A percentile compares a stretch with the other conserved stretches of the same genome.
phyloP scores from a whole-genome alignment of 2,329 filamentous ascomycete genomes.

The Fusarium camptoceras region DNA sequence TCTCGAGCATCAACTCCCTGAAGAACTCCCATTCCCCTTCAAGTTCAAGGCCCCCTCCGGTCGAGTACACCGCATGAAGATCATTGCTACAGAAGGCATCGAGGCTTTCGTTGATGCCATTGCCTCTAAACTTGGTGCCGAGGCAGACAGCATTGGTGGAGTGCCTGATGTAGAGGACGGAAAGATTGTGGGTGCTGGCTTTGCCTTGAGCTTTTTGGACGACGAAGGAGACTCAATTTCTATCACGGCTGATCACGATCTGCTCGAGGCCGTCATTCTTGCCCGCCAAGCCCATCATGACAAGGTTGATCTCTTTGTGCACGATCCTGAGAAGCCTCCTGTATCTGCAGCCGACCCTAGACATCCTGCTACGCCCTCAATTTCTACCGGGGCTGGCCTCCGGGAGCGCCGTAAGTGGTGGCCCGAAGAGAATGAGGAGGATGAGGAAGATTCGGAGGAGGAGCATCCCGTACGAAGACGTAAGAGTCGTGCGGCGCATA shows the following conservation, averaged over 20 bases:
- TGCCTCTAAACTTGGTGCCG: slow-evolving; percentile 83
- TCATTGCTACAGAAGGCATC: slow-evolving; percentile 83
- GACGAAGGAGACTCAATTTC: slow-evolving; percentile 97
- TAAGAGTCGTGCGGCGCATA: slow-evolving; percentile 53
- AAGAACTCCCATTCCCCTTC: slow-evolving; percentile 90
- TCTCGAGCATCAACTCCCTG: slow-evolving; percentile 64
- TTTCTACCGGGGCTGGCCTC: slow-evolving; percentile 59
- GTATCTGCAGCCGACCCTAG: slow-evolving; percentile 67
- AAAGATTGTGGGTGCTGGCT: slow-evolving; percentile 80
- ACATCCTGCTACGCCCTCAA: slow-evolving; percentile 59
- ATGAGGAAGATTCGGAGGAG: slow-evolving; percentile 64
- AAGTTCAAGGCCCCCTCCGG: slow-evolving; percentile 99
- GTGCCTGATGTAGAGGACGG: slow-evolving; percentile 82
- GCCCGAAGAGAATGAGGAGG: slow-evolving; percentile 67
- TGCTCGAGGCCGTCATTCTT: slow-evolving; percentile 88
- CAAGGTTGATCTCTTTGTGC: slow-evolving; percentile 97
- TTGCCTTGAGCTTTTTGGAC: slow-evolving; percentile 94
- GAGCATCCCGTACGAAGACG: slow-evolving; percentile 62
- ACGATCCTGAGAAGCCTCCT: slow-evolving; percentile 91
- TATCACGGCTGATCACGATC: slow-evolving; percentile 94
- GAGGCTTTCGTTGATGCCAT: slow-evolving; percentile 82
- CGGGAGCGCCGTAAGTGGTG: slow-evolving; percentile 69
- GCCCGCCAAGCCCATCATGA: slow-evolving; percentile 82
- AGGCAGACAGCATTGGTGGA: slow-evolving; percentile 87
- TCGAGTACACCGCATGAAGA: slow-evolving; percentile 91